Evolutionary conservation across 1,284 basidiomycete species (phyloP).

Genomic region (Cryptococcus deneoformans): DNA sequence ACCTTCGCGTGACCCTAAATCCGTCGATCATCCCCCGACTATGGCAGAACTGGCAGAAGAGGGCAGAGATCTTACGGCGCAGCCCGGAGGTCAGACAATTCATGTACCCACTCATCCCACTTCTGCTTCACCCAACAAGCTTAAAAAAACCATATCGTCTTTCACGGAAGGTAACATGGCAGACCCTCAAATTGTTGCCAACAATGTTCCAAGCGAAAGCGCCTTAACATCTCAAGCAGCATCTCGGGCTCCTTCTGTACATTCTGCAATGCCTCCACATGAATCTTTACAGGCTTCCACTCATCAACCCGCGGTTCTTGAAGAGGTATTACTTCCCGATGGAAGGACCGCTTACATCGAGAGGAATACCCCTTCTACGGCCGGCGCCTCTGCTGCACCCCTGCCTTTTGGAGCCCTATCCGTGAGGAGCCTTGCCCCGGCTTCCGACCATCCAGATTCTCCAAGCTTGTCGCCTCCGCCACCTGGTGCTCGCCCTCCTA

Average conservation of each 20-base stretch:
- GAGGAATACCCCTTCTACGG: slow-evolving; percentile 5
- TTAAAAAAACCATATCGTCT: slow-evolving; percentile 16
- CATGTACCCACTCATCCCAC: slow-evolving; percentile 9
- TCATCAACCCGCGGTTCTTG: slow-evolving; percentile 15
- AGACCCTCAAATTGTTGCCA: slow-evolving; percentile 5
- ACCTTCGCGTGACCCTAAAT: slow-evolving; percentile 13
- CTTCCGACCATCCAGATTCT: not conserved
- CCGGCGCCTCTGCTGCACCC: not conserved
- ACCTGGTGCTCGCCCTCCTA: slow-evolving; percentile 8
- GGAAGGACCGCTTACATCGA: slow-evolving; percentile 27
- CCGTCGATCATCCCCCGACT: slow-evolving; percentile 10
- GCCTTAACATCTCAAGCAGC: not conserved
- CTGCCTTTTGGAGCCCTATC: not conserved
- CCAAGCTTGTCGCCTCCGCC: not conserved
- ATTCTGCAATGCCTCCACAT: not conserved
- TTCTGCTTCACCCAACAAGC: slow-evolving; percentile 11
- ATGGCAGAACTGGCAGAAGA: slow-evolving; percentile 5
- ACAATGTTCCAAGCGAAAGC: slow-evolving; percentile 1
- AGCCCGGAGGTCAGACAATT: slow-evolving; percentile 4
- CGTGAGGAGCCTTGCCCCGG: not conserved
- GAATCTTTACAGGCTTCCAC: not conserved
- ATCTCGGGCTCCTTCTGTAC: not conserved
- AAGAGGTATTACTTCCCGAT: slow-evolving; percentile 32
- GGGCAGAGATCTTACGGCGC: slow-evolving; percentile 7
- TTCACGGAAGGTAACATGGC: slow-evolving; percentile 5